Evolutionary conservation across 495 filamentous ascomycete species (phyloP), one percentile per base, ranked within the genome.

Genomic region (Talaromyces nanjingensis): DNA sequence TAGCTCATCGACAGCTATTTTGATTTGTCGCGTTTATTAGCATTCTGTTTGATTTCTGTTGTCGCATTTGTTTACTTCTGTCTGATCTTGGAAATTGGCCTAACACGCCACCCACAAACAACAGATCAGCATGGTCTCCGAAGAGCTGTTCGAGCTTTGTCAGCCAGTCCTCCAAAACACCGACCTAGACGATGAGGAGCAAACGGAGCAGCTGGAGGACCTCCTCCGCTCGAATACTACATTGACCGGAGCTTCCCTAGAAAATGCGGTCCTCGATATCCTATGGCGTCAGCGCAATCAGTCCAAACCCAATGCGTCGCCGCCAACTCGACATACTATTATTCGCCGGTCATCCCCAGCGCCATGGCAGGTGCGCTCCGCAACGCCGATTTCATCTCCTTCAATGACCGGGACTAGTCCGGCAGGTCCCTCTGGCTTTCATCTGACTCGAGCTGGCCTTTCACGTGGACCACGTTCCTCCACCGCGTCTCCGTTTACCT

Each of bases 291-390:
- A 89, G 76, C 88, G 90, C 69, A 91, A 92, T 59, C 84, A 89
- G 59, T 83, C 82, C 16, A 84, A 84, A n/a, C 89, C 86, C 57
- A 85, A 90, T 20, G 83, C 87, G 58, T 87, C 88, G 7, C 92
- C 92, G 56, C 90, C 91, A 42, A 83, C 88, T 68, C 90, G 93
- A 59, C 91, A 96, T 74, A 92, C 91, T 4, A 88, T 97, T 66
- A 87, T 97, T 69, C 90, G 96, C 47, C 84, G 91, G 63, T 87
- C 90, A 14, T 98, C 96, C 25, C 96, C 96, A 39, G 93, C 94
- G 34, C 89, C 96, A 64, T 98, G 94, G 94, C 92, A 91, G 70
- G 84, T 86, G 34, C 84, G 94, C 67, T 86, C 90, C 25, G 85
- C 86, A 12, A 96, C 94, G 4, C 91, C 93, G 47, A 74, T 89